A percentile compares a stretch with the other conserved stretches of the same genome.
Evolutionary conservation across 2,329 filamentous ascomycete genomes (phyloP).

Genomic region (Colletotrichum godetiae): DNA sequence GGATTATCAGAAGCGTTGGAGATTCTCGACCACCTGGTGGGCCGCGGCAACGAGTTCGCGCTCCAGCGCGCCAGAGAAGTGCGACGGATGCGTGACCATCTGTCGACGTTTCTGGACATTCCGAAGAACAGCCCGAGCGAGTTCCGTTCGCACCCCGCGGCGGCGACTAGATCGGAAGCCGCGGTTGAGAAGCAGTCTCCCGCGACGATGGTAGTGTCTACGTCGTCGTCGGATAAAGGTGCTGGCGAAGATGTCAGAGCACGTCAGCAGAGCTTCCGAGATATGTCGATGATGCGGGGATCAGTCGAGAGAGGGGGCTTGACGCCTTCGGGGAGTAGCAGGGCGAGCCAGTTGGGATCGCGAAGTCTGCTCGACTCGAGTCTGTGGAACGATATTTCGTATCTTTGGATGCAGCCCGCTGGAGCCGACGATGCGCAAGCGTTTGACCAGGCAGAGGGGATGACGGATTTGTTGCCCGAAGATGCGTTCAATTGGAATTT

Average conservation of each 20-base stretch:
- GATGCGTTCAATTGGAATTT: slow-evolving; percentile 9
- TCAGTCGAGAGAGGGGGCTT: not conserved
- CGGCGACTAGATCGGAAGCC: not conserved
- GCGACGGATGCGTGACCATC: slow-evolving; percentile 22
- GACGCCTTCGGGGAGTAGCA: not conserved
- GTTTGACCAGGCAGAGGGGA: not conserved
- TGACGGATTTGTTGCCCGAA: slow-evolving; percentile 4
- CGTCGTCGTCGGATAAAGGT: not conserved
- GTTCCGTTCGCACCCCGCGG: not conserved
- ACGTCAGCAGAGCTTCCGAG: not conserved
- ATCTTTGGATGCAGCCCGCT: slow-evolving; percentile 18
- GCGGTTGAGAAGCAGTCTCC: not conserved
- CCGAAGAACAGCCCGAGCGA: slow-evolving; percentile 27
- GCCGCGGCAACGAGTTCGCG: slow-evolving; percentile 42
- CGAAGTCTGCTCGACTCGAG: slow-evolving; percentile 29
- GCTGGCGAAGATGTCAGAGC: not conserved
- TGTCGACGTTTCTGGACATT: slow-evolving; percentile 19
- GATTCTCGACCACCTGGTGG: slow-evolving; percentile 43
- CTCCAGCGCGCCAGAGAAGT: slow-evolving; percentile 22
- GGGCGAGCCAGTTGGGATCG: slow-evolving; percentile 14
- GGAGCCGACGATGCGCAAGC: not conserved
- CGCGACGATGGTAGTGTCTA: not conserved
- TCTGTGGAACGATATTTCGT: slow-evolving; percentile 31
- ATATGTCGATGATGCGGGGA: not conserved
- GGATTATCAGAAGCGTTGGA: slow-evolving; percentile 42